A percentile compares a stretch with the other conserved stretches of the same genome.
Evolutionary conservation across 2,329 filamentous ascomycete genomes (phyloP).

Genomic region (Fusarium sp.): DNA sequence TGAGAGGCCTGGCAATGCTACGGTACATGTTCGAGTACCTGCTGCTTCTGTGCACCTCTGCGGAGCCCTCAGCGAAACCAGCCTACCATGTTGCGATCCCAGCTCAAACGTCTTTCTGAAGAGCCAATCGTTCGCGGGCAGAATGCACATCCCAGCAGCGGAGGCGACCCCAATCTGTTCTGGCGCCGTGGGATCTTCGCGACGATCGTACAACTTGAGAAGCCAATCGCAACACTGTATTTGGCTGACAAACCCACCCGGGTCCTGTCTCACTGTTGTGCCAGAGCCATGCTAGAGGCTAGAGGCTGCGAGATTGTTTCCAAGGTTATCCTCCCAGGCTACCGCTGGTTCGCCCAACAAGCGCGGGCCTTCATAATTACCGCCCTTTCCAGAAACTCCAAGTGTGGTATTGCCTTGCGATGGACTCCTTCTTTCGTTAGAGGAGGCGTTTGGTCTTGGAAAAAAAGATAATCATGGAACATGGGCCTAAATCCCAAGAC

Average conservation of each 20-base stretch:
- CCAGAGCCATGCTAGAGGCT: slow-evolving; percentile 7
- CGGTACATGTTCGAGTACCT: slow-evolving; percentile 23
- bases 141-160: slow-evolving; percentile 34
- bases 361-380: slow-evolving; percentile 1
- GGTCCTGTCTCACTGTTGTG: slow-evolving; percentile 14
- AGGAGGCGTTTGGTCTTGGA: slow-evolving; percentile 26
- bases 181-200: slow-evolving; percentile 43
- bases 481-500: slow-evolving; percentile 26
- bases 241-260: slow-evolving; percentile 39
- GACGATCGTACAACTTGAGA: slow-evolving; percentile 45
- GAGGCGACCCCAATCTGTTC: slow-evolving; percentile 43
- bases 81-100: slow-evolving; percentile 20
- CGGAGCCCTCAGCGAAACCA: slow-evolving; percentile 21
- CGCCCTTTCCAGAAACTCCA: not conserved
- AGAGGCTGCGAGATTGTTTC: slow-evolving; percentile 12
- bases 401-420: slow-evolving; percentile 4
- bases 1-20: slow-evolving; percentile 25
- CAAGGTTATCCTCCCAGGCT: slow-evolving; percentile 11
- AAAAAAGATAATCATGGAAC: slow-evolving; percentile 24
- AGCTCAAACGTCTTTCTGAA: slow-evolving; percentile 24
- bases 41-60: slow-evolving; percentile 26
- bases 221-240: slow-evolving; percentile 51
- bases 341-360: slow-evolving; percentile 16
- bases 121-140: slow-evolving; percentile 33
- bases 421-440: slow-evolving; percentile 10